phyloP scores from a whole-genome alignment of 2,329 filamentous ascomycete genomes.

The Cladosporium sp. region DNA sequence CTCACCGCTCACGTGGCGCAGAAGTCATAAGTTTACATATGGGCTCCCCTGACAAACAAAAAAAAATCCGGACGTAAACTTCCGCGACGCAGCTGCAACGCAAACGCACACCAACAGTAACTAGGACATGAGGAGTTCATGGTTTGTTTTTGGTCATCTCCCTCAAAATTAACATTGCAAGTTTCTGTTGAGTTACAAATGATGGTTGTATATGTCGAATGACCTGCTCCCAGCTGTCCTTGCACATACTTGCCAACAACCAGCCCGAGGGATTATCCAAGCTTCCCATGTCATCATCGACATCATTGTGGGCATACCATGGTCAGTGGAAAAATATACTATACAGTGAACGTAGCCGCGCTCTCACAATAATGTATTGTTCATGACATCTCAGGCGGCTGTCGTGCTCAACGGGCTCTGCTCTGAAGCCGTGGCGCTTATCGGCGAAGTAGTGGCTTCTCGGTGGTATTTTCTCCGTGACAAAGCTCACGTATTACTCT shows the following conservation, averaged over 20 bases:
- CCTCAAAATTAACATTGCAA: neutral
- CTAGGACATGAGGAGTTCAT: neutral
- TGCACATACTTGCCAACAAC: neutral
- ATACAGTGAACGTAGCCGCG: neutral
- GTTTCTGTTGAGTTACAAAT: neutral
- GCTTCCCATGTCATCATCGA: neutral
- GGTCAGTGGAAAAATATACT: neutral
- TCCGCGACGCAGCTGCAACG: neutral
- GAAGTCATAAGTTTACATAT: neutral
- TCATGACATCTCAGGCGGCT: neutral
- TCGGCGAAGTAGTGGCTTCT: neutral
- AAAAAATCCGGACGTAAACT: neutral
- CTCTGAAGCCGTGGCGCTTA: conserved; percentile 2
- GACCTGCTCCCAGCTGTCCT: neutral
- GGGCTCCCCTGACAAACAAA: neutral
- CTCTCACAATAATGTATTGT: neutral
- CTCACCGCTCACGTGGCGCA: neutral
- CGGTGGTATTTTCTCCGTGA: neutral
- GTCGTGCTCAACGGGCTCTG: conserved; percentile 1
- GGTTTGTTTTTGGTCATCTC: neutral
- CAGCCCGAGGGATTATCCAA: neutral
- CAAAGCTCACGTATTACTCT: neutral
- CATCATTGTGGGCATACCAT: neutral
- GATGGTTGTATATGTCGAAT: neutral
- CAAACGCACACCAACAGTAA: neutral